Base-by-base conservation (phyloP, 2,329 filamentous ascomycete genomes). In the Verticillium longisporum region DNA sequence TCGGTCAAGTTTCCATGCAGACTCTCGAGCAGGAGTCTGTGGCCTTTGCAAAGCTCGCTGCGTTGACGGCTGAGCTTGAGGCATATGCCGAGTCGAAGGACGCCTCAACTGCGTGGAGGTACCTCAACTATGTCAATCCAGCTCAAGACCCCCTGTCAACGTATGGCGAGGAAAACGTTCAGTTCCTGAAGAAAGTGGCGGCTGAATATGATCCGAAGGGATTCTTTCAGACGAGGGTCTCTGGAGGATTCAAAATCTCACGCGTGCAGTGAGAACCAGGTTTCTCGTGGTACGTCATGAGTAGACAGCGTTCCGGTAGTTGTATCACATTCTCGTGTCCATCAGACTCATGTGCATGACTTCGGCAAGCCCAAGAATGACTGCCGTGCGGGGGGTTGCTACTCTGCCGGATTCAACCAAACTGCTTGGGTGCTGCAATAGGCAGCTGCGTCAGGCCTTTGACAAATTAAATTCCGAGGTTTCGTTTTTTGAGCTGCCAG, bases 81-180 rank as follows among this genome's bases (percentile, higher is more conserved):
- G 56, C 37, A 0, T 68, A 61, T 55, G 63, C 64, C 11, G 58
- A 61, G 58, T 65, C 55, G n/a, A 61, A 38, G 21, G 60, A 56
- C 32, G 61, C 61, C 1, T 56, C 64, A 31, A 68, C 72, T 45
- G 58, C 67, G 0, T 75, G 71, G 65, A 69, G 70, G 60, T 77
- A 76, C 58, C 70, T 75, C 58, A 76, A 75, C 64, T 75, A 76
- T 57, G 70, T 70, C 60, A 65, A 68, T 1, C 68, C 70, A 41
- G 68, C 69, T 53, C 69, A 71, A 59, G 61, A 68, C 10, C 67
- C 68, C 5, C 62, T 71, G 13, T 66, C 63, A 2, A 69, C 70
- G 6, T 76, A 76, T 59, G 74, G 74, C 3, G 61, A 55, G 21
- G 66, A 65, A 31, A 75, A 75, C 57, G 60, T 71, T 41, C 57